Conservation (phyloP, 2,329 filamentous ascomycete genomes). For the Xylaria sp. region DNA sequence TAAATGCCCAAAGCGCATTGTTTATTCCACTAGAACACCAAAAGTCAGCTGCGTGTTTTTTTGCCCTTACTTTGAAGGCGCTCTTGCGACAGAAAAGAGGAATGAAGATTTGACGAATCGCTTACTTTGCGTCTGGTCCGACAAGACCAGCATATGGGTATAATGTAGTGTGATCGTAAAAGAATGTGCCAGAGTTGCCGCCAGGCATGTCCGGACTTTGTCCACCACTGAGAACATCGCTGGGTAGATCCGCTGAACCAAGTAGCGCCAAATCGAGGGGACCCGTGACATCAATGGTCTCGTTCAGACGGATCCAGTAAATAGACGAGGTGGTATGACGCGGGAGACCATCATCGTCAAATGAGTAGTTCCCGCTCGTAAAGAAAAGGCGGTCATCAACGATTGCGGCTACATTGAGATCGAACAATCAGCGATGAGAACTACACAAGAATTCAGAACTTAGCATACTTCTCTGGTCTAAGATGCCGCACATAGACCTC, state of each 20-base stretch:
- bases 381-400: slow-evolving; percentile 30
- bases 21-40: background rate
- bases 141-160: background rate
- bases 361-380: slow-evolving; percentile 31
- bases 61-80: background rate
- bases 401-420: slow-evolving; percentile 24
- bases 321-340: slow-evolving; percentile 19
- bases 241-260: slow-evolving; percentile 6
- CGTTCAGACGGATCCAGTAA: slow-evolving; percentile 28
- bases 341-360: slow-evolving; percentile 23
- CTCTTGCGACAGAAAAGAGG: background rate
- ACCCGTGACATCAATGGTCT: slow-evolving; percentile 25
- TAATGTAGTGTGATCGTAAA: background rate
- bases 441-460: background rate
- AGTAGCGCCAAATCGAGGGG: slow-evolving; percentile 19
- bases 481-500: slow-evolving; percentile 23
- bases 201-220: background rate
- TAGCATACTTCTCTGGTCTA: slow-evolving; percentile 30
- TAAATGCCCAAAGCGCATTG: slow-evolving; percentile 29
- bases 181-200: background rate
- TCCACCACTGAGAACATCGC: background rate
- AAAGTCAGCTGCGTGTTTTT: background rate
- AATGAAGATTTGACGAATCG: background rate
- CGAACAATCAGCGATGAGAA: slow-evolving; percentile 17
- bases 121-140: background rate